Evolutionary conservation across 768 basidiomycete genomes (phyloP).

Genomic region (Suillus subalutaceus): DNA sequence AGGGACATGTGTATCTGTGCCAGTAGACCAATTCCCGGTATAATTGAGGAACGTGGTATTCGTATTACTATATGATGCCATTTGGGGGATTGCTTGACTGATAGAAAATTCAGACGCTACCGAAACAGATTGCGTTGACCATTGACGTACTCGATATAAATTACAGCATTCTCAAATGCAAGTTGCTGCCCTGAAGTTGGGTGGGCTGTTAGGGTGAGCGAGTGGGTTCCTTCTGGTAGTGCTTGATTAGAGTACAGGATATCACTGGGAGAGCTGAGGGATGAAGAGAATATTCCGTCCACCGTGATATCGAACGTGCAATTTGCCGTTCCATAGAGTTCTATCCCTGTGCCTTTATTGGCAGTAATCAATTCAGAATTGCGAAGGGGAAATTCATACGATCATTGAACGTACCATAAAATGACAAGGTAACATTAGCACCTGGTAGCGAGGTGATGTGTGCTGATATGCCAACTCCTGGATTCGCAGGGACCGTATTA

Average conservation of each 20-base stretch:
- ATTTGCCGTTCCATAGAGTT: conserved; percentile 14
- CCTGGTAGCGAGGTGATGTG: conserved; percentile 24
- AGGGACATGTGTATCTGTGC: conserved; percentile 14
- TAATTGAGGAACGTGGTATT: conserved; percentile 21
- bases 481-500: conserved; percentile 7
- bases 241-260: conserved; percentile 7
- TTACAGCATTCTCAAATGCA: conserved; percentile 13
- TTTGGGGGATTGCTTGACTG: conserved; percentile 8
- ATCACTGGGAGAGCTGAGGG: conserved; percentile 7
- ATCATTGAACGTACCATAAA: conserved; percentile 23
- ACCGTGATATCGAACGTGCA: conserved; percentile 17
- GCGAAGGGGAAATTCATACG: not conserved
- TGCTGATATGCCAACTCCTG: conserved; percentile 8
- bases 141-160: conserved; percentile 7
- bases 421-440: conserved; percentile 28
- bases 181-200: conserved; percentile 14
- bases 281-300: conserved; percentile 9
- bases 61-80: conserved; percentile 10
- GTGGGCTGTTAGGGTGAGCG: conserved; percentile 16
- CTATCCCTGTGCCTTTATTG: conserved; percentile 14
- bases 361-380: not conserved
- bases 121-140: not conserved
- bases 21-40: conserved; percentile 14
- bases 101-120: conserved; percentile 1
- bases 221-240: conserved; percentile 12